phyloP scores from a whole-genome alignment of 768 basidiomycete genomes.

The Kwoniella heveanensis region DNA sequence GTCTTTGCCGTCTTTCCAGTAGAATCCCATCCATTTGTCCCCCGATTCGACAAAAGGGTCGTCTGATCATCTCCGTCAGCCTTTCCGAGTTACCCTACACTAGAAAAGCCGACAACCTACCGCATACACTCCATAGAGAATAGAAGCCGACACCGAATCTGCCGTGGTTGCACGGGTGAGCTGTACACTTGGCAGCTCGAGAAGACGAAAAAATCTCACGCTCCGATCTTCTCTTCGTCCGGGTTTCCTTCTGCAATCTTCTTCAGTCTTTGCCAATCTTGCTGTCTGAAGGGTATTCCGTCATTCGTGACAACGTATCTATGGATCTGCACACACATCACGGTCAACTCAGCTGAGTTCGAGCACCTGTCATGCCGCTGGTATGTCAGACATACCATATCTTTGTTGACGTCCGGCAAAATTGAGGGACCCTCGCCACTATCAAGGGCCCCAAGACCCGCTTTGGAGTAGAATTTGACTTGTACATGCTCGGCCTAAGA shows the following conservation, averaged over 20 bases:
- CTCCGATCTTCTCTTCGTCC: constrained; percentile 90
- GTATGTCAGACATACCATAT: constrained; percentile 64
- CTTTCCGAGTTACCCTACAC: too few relatives aligned
- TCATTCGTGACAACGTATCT: constrained; percentile 89
- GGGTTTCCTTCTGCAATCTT: constrained; percentile 97
- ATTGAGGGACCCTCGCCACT: constrained; percentile 35
- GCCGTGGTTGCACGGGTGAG: constrained; percentile 60
- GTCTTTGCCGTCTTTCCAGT: constrained; percentile 92
- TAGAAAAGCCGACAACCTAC: too few relatives aligned
- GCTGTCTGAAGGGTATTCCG: constrained; percentile 75
- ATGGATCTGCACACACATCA: constrained; percentile 63
- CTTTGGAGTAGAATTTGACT: constrained; percentile 51
- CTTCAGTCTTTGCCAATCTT: constrained; percentile 86
- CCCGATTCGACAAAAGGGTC: constrained; percentile 61
- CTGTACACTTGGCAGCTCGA: background rate
- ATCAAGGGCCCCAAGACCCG: constrained; percentile 34
- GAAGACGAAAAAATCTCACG: constrained; percentile 49
- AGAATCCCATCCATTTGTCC: constrained; percentile 85
- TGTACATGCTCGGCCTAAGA: constrained; percentile 46
- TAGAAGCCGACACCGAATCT: constrained; percentile 53
- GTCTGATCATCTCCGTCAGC: too few relatives aligned
- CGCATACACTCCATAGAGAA: constrained; percentile 48
- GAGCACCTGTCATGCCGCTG: too few relatives aligned
- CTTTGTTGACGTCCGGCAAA: constrained; percentile 67
- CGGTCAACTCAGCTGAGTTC: too few relatives aligned